A percentile compares a stretch with the other conserved stretches of the same genome.
These are phyloP conservation scores for Tetrapisispora iriomotensis DNA, from an alignment of 805 yeast species.

Conservation along the genomic window DNA sequence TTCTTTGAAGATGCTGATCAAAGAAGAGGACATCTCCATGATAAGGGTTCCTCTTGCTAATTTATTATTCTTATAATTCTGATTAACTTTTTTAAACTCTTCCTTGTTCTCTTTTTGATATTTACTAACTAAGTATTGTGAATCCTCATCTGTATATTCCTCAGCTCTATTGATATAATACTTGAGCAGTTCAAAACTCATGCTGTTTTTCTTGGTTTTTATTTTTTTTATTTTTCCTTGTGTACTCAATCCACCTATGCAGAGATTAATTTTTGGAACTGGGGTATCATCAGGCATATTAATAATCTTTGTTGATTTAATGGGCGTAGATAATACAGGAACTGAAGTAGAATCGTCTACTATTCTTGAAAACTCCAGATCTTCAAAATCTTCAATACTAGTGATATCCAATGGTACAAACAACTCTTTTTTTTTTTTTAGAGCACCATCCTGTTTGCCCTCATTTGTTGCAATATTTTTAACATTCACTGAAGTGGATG, in stretches of 20 bases:
- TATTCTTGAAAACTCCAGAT: constrained; percentile 1
- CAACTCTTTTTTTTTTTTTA: neutral
- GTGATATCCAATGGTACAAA: neutral
- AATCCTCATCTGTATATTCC: constrained; percentile 17
- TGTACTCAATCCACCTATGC: neutral
- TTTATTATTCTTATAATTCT: constrained; percentile 35
- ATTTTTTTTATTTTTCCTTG: neutral
- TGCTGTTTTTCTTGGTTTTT: neutral
- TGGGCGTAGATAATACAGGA: constrained; percentile 1
- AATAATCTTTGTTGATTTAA: neutral
- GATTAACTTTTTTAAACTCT: constrained; percentile 30
- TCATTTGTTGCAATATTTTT: neutral
- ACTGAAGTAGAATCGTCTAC: neutral
- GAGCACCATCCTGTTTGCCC: neutral
- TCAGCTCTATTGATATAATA: constrained; percentile 18
- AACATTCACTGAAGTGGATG: too few species aligned
- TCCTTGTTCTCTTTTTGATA: constrained; percentile 6
- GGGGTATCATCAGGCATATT: neutral
- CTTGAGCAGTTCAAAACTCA: constrained; percentile 4
- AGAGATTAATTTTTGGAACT: neutral
- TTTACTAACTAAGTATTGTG: constrained; percentile 7
- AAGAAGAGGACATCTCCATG: constrained; percentile 31
- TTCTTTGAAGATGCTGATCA: constrained; percentile 26
- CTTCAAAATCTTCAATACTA: neutral
- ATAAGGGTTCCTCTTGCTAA: constrained; percentile 44